A percentile compares a stretch with the other conserved stretches of the same genome.
Evolutionary conservation across 495 filamentous ascomycete species (phyloP).

Genomic region (Polyplosphaeria fusca): DNA sequence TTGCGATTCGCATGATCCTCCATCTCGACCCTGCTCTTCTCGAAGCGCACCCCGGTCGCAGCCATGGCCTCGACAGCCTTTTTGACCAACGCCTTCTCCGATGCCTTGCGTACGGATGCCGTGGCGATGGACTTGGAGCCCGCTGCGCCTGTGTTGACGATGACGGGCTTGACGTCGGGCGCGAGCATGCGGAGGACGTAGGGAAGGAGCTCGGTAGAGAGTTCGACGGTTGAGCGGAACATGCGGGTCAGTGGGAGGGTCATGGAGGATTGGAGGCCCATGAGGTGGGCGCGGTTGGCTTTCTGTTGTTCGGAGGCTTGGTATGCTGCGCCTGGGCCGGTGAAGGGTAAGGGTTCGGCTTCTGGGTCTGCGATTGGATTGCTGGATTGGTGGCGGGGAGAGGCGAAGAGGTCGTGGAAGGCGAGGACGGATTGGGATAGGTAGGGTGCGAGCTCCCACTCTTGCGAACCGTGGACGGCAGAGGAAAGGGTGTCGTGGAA

Average conservation of each 20-base stretch:
- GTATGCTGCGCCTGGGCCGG: conserved; percentile 75
- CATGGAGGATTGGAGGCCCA: conserved; percentile 54
- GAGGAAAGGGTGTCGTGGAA: conserved; percentile 84
- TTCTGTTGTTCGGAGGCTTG: conserved; percentile 73
- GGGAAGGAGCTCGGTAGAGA: conserved; percentile 79
- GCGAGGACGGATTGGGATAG: conserved; percentile 79
- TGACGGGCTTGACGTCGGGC: conserved; percentile 87
- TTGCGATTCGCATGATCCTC: conserved; percentile 46
- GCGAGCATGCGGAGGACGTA: conserved; percentile 78
- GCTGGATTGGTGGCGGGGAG: conserved; percentile 40
- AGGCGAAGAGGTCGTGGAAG: conserved; percentile 88
- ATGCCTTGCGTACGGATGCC: conserved; percentile 80
- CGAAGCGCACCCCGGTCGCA: conserved; percentile 75
- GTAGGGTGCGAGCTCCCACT: conserved; percentile 85
- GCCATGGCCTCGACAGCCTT: conserved; percentile 76
- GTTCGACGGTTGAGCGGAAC: conserved; percentile 70
- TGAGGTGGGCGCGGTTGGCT: conserved; percentile 56
- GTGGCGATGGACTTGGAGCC: conserved; percentile 63
- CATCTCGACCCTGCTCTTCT: conserved; percentile 73
- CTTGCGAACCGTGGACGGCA: conserved; percentile 69
- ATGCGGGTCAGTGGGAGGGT: conserved; percentile 61
- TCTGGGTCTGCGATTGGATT: conserved; percentile 41
- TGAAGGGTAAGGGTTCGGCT: conserved; percentile 62
- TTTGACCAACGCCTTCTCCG: conserved; percentile 74
- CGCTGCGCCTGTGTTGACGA: conserved; percentile 50